Percentiles rank a stretch among this genome's conserved stretches.
These are phyloP conservation scores for Rubia tinctorum DNA, from an alignment of 305 asterid species.

Conservation along the genomic window DNA sequence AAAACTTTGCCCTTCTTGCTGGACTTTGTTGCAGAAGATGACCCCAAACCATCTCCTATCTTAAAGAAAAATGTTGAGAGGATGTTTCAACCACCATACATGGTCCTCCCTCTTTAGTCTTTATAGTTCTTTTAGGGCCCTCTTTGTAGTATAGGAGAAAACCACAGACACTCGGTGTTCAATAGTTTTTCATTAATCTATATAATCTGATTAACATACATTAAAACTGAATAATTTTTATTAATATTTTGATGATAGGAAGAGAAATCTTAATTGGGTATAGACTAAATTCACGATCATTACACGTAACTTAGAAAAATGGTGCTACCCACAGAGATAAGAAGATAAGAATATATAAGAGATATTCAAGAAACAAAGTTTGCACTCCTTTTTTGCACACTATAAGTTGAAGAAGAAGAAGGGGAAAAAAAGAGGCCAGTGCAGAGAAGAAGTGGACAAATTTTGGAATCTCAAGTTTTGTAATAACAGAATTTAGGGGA, in stretches of 20 bases:
- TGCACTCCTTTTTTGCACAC: constrained; percentile 17
- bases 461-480: constrained; percentile 16
- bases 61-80: constrained; percentile 30
- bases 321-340: background rate
- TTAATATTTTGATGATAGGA: no score
- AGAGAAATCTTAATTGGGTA: background rate
- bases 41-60: constrained; percentile 19
- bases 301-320: background rate
- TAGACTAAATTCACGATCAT: background rate
- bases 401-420: constrained; percentile 12
- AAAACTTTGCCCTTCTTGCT: background rate
- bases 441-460: constrained; percentile 7
- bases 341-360: background rate
- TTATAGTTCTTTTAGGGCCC: background rate
- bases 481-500: background rate
- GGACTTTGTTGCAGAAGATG: constrained; percentile 6
- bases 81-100: constrained; percentile 17
- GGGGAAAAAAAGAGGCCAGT: background rate
- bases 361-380: constrained; percentile 15
- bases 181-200: no score
- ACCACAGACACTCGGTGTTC: no score
- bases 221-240: no score
- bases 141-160: background rate
- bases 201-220: no score
- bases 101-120: constrained; percentile 6